phyloP scores from a whole-genome alignment of 805 yeast genomes.

The Lachancea sp. region DNA sequence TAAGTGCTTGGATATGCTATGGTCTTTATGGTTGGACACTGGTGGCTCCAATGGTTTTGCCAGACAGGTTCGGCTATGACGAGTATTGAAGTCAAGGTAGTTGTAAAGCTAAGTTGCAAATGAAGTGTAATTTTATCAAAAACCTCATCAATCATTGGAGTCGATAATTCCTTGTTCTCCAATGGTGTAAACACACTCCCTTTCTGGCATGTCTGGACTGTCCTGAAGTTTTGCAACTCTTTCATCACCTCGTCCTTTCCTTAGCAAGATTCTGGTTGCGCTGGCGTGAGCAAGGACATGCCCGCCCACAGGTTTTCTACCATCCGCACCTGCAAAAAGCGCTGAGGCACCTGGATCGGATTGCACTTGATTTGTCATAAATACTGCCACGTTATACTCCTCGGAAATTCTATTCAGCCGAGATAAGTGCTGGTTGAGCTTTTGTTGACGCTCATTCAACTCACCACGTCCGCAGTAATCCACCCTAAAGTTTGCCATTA shows the following conservation, averaged over 20 bases:
- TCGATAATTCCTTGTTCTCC: conserved; percentile 64
- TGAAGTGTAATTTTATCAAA: not conserved
- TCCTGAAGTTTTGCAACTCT: conserved; percentile 75
- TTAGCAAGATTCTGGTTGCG: conserved; percentile 64
- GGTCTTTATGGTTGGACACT: conserved; percentile 83
- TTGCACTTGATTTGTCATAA: conserved; percentile 72
- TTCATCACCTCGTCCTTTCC: conserved; percentile 75
- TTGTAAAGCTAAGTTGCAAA: not conserved
- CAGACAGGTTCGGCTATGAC: conserved; percentile 66
- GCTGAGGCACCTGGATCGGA: conserved; percentile 83
- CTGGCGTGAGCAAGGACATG: conserved; percentile 78
- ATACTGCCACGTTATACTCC: conserved; percentile 71
- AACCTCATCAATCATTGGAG: conserved; percentile 25
- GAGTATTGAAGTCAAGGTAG: conserved; percentile 14
- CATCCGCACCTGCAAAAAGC: conserved; percentile 72
- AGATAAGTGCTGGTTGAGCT: conserved; percentile 51
- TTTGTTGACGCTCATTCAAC: conserved; percentile 68
- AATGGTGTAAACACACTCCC: conserved; percentile 68
- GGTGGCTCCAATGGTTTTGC: conserved; percentile 83
- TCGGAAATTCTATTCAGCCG: conserved; percentile 58
- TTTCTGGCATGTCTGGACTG: conserved; percentile 77
- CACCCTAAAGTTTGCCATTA: conserved; percentile 73
- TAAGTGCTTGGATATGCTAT: conserved; percentile 89
- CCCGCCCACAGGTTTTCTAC: conserved; percentile 80
- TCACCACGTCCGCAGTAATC: conserved; percentile 78